Base-by-base conservation (phyloP, 305 asterid genomes). In the Fraxinus platypoda region DNA sequence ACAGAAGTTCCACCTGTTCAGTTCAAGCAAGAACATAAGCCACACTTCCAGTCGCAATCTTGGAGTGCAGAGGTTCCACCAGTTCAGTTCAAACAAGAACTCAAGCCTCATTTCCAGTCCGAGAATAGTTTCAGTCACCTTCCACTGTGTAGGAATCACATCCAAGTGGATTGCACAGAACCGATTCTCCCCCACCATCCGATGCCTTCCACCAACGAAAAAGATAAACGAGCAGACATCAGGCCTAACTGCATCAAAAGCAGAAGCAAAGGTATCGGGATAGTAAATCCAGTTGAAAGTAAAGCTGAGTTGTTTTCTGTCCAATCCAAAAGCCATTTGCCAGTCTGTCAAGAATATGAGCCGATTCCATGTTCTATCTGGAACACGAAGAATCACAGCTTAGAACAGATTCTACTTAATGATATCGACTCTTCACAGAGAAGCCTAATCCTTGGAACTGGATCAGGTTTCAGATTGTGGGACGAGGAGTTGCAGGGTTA, bases 1-100 rank as follows among this genome's bases (percentile, higher is more conserved):
- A 78, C 87, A 2, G 87, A 82, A 75, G 78, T 70, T 37, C 88
- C 88, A 15, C 78, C 90, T 28, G 76, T 82, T 80, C 91, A 87
- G 68, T 85, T 84, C 88, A 87, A 87, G 35, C 81, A 84, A 75
- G 93, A 91, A 80, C 74, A 72, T 9, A 86, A 84, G 74, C 80
- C 90, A 33, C 86, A 72, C n/a, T 46, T 52, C 7, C 91, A 83
- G 49, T 86, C 35, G 8, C 35, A 86, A 78, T 41, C 87, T 6
- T 89, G 94, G 96, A 86, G 81, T 4, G 78, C 87, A 3, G 86
- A 84, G 74, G 79, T 72, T 30, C 88, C 85, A 17, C 81, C 91
- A 30, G 76, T 82, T 82, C 92, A 88, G 64, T 85, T 84, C 88
- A 88, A 87, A 37, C 83, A 84, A 76, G 93, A 91, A 80, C 72